Percentiles rank a stretch among this genome's conserved stretches.
These are phyloP conservation scores for Xylaria sp. DNA, from an alignment of 2,329 filamentous ascomycete species.

Conservation along the genomic window DNA sequence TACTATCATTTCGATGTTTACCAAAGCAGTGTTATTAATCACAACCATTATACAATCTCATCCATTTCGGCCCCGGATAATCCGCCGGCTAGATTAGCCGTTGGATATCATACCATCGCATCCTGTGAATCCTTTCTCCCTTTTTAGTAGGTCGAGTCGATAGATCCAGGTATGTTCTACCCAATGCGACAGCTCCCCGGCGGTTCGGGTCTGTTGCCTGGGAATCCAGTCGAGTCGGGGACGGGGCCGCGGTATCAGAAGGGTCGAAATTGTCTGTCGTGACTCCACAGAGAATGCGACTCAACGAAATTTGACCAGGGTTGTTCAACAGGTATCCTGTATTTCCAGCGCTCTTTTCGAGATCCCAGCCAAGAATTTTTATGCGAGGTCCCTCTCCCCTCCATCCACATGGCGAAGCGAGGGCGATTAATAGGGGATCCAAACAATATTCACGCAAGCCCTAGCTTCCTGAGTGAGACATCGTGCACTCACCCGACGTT, in stretches of 20 bases:
- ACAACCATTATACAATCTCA: background rate
- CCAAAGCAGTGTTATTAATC: background rate
- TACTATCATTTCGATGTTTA: background rate
- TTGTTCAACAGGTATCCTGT: constrained; percentile 7
- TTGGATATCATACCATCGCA: background rate
- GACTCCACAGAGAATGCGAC: constrained; percentile 34
- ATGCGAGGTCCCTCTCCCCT: constrained; percentile 23
- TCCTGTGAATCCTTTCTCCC: background rate
- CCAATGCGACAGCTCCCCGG: background rate
- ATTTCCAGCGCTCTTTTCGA: constrained; percentile 8
- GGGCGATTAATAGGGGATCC: constrained; percentile 11
- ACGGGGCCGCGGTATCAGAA: constrained; percentile 15
- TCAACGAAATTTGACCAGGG: constrained; percentile 28
- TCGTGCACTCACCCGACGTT: background rate
- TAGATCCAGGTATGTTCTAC: background rate
- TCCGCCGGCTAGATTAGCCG: constrained; percentile 4
- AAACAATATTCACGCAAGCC: constrained; percentile 22
- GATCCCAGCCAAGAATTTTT: constrained; percentile 22
- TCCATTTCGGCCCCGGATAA: constrained; percentile 1
- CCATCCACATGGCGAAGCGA: constrained; percentile 13
- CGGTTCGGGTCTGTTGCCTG: background rate
- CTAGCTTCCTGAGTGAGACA: constrained; percentile 1
- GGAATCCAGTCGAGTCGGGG: constrained; percentile 1
- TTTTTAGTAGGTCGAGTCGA: background rate
- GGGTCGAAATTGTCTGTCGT: background rate